Percentiles rank a stretch among this genome's conserved stretches.
Conservation (phyloP, 73 alveolate species). For the Paraurostyla sp. region DNA sequence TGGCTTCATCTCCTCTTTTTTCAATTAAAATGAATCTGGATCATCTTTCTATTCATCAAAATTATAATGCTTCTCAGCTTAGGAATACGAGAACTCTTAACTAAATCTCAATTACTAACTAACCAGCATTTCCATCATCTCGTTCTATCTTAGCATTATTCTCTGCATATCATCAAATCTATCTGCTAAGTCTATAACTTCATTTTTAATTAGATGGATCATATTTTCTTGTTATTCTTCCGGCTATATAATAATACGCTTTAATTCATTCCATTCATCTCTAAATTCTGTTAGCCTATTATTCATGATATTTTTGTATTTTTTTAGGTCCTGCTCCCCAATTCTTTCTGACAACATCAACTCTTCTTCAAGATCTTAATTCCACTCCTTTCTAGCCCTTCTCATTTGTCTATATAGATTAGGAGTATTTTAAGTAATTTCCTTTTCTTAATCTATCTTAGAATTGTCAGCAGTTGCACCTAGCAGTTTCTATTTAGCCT, state of each 20-base stretch:
- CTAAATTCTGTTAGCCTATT: constrained; percentile 44
- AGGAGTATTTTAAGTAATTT: too few species aligned
- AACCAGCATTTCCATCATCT: constrained; percentile 54
- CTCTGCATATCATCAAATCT: constrained; percentile 47
- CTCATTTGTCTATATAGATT: background rate
- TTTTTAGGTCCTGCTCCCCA: constrained; percentile 38
- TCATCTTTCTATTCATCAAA: too few species aligned
- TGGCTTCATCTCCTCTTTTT: too few species aligned
- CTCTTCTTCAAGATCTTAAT: constrained; percentile 44
- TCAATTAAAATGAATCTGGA: background rate
- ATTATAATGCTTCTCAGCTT: too few species aligned
- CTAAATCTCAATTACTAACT: too few species aligned
- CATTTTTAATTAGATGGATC: constrained; percentile 52
- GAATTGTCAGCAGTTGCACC: too few species aligned
- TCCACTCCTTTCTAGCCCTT: background rate
- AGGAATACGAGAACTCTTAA: too few species aligned
- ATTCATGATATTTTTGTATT: constrained; percentile 6
- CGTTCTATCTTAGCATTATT: constrained; percentile 9
- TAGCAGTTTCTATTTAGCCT: background rate
- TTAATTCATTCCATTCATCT: constrained; percentile 63
- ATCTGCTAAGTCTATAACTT: constrained; percentile 62
- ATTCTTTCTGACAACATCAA: constrained; percentile 45
- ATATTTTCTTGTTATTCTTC: constrained; percentile 51
- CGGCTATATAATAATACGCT: constrained; percentile 6
- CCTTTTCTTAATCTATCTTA: too few species aligned